These are phyloP conservation scores for Pythium chondricola DNA, from an alignment of 352 stramenopile species.

Conservation along the genomic window DNA sequence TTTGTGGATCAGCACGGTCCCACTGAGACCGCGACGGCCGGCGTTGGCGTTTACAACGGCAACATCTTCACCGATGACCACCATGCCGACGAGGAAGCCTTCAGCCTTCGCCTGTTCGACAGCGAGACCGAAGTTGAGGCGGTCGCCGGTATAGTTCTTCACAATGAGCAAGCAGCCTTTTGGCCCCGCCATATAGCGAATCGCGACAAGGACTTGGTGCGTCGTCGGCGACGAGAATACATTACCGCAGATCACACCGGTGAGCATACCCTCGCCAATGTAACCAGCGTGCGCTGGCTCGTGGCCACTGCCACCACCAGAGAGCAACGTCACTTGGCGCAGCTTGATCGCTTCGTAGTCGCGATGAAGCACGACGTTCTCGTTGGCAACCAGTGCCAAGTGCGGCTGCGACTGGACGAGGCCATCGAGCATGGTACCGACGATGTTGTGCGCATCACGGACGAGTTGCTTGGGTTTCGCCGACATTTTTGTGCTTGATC, in stretches of 20 bases:
- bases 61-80: slow-evolving; percentile 95
- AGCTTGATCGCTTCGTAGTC: slow-evolving; percentile 57
- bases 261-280: slow-evolving; percentile 95
- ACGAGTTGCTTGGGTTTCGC: slow-evolving; percentile 46
- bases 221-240: slow-evolving; percentile 96
- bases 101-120: slow-evolving; percentile 93
- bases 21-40: slow-evolving; percentile 93
- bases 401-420: slow-evolving; percentile 60
- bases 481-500: slow-evolving; percentile 4
- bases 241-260: slow-evolving; percentile 92
- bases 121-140: slow-evolving; percentile 98
- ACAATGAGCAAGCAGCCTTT: slow-evolving; percentile 94
- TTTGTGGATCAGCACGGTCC: slow-evolving; percentile 97
- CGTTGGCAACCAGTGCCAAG: slow-evolving; percentile 46
- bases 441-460: slow-evolving; percentile 35
- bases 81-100: slow-evolving; percentile 89
- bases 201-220: slow-evolving; percentile 92
- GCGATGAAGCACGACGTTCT: slow-evolving; percentile 70
- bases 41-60: slow-evolving; percentile 91
- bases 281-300: slow-evolving; percentile 96
- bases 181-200: slow-evolving; percentile 77
- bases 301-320: slow-evolving; percentile 81
- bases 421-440: slow-evolving; percentile 76
- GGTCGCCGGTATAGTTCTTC: slow-evolving; percentile 99
- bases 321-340: slow-evolving; percentile 72